Conservation (phyloP, 768 basidiomycete species). For the Kwoniella newhampshirensis region DNA sequence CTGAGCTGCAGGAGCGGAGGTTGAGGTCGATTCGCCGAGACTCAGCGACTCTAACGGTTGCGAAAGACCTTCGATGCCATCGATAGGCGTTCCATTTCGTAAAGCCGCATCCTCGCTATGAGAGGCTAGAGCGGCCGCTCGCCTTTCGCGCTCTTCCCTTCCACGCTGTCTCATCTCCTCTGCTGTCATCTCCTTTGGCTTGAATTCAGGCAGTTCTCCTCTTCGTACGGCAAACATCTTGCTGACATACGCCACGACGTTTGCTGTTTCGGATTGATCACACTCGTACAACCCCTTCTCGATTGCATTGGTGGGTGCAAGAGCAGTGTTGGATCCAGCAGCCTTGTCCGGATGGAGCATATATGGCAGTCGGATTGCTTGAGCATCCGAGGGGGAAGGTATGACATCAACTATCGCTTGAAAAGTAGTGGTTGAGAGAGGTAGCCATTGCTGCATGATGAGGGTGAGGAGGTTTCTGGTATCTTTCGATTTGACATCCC, state of each 20-base stretch:
- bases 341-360: constrained; percentile 72
- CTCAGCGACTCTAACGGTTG: constrained; percentile 25
- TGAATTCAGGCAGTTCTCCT: constrained; percentile 81
- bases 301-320: constrained; percentile 72
- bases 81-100: constrained; percentile 16
- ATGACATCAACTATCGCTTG: constrained; percentile 89
- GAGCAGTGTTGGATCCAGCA: constrained; percentile 50
- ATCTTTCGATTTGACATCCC: constrained; percentile 91
- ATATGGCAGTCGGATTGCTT: constrained; percentile 77
- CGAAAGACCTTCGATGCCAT: constrained; percentile 24
- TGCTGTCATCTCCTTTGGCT: constrained; percentile 70
- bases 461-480: constrained; percentile 74
- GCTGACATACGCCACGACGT: constrained; percentile 82
- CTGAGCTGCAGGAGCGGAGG: background rate
- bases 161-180: constrained; percentile 77
- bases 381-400: constrained; percentile 81
- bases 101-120: constrained; percentile 13
- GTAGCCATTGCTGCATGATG: constrained; percentile 94
- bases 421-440: constrained; percentile 87
- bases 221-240: constrained; percentile 95
- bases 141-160: constrained; percentile 54
- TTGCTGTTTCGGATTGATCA: constrained; percentile 61
- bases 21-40: constrained; percentile 7
- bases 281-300: constrained; percentile 79
- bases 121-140: constrained; percentile 37